Percentiles rank a stretch among this genome's conserved stretches.
Conservation (phyloP, 345 rosid species). For the Anastatica hierochuntica region DNA sequence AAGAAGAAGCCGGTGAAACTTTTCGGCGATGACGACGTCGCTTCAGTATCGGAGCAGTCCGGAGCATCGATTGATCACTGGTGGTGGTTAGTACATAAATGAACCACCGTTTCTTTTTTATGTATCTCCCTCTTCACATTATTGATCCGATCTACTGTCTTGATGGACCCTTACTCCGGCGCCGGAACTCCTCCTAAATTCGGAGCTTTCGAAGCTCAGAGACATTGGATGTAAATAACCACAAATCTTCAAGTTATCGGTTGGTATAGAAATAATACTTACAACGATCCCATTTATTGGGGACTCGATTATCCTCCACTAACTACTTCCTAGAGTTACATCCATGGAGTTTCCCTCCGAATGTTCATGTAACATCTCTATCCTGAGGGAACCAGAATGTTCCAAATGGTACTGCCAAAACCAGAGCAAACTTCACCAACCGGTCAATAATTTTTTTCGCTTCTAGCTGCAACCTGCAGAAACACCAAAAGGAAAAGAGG, state of each 20-base stretch:
- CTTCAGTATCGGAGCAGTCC: background rate
- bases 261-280: constrained; percentile 64
- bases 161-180: constrained; percentile 76
- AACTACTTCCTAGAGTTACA: constrained; percentile 85
- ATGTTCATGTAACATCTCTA: too few species aligned
- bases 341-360: constrained; percentile 62
- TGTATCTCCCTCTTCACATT: constrained; percentile 57
- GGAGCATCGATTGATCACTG: constrained; percentile 16
- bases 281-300: constrained; percentile 77
- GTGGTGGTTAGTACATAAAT: constrained; percentile 38
- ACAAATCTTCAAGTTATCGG: constrained; percentile 47
- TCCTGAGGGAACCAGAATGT: too few species aligned
- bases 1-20: constrained; percentile 16
- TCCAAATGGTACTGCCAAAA: too few species aligned
- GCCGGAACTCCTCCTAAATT: constrained; percentile 68
- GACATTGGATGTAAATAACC: constrained; percentile 99
- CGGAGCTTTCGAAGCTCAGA: constrained; percentile 90
- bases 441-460: too few species aligned
- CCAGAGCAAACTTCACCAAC: too few species aligned
- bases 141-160: constrained; percentile 53
- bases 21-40: constrained; percentile 4
- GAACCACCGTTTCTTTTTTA: constrained; percentile 34
- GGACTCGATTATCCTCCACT: constrained; percentile 98
- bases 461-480: too few species aligned
- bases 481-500: too few species aligned